These are phyloP conservation scores for Neodidymelliopsis sp. DNA, from an alignment of 2,329 filamentous ascomycete genomes.

Conservation along the genomic window DNA sequence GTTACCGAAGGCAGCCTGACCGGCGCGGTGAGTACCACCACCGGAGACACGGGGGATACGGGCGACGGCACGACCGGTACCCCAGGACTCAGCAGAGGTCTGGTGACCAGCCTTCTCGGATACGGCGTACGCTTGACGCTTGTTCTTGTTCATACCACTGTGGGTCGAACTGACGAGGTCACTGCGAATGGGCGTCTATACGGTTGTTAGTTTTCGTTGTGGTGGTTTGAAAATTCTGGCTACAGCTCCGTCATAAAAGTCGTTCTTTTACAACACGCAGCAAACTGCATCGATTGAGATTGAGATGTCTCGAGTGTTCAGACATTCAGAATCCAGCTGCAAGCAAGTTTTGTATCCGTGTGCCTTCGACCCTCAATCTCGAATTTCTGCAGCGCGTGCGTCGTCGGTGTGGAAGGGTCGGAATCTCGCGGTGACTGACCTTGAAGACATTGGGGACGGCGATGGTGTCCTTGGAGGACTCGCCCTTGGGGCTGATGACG, in stretches of 20 bases:
- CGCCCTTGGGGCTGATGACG: constrained; percentile 95
- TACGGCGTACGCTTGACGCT: constrained; percentile 98
- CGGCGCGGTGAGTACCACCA: constrained; percentile 99
- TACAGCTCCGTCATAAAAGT: background rate
- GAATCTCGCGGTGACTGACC: constrained; percentile 39
- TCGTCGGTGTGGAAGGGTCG: constrained; percentile 8
- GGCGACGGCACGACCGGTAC: constrained; percentile 96
- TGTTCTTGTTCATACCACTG: constrained; percentile 99
- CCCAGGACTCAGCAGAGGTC: constrained; percentile 99
- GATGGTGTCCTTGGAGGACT: constrained; percentile 86
- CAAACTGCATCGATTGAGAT: background rate
- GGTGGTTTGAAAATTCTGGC: background rate
- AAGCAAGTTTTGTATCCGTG: background rate
- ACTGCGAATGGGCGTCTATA: constrained; percentile 84
- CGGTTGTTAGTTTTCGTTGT: constrained; percentile 16
- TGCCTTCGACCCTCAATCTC: constrained; percentile 6
- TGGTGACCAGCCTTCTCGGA: constrained; percentile 99
- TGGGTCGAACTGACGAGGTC: constrained; percentile 99
- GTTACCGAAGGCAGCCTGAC: constrained; percentile 99
- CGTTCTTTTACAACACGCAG: constrained; percentile 1
- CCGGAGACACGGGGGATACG: constrained; percentile 99
- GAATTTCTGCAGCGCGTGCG: constrained; percentile 20
- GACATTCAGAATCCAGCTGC: too few relatives aligned
- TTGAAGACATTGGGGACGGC: constrained; percentile 97
- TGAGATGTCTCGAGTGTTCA: background rate